A percentile compares a stretch with the other conserved stretches of the same genome.
These are phyloP conservation scores for Tilletiopsis washingtonensis DNA, from an alignment of 1,284 basidiomycete genomes.

Conservation along the genomic window DNA sequence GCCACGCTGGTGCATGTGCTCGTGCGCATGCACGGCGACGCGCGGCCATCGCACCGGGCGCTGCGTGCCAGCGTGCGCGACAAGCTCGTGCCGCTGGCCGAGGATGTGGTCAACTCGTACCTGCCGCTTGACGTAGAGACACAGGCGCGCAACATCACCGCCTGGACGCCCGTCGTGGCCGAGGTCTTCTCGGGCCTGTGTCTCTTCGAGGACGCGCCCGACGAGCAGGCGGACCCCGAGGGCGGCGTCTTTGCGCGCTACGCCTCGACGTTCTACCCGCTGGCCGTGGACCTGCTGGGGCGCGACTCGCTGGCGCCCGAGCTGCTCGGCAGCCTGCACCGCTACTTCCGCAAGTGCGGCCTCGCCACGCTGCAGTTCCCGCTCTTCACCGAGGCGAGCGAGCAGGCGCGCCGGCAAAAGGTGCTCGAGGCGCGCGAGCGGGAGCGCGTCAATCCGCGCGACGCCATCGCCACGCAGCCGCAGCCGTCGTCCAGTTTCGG, in stretches of 20 bases:
- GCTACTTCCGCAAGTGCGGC: neutral
- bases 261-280: constrained; percentile 35
- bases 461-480: no score
- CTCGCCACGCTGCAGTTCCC: neutral
- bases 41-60: constrained; percentile 72
- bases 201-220: constrained; percentile 65
- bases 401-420: constrained; percentile 1
- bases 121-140: constrained; percentile 80
- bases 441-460: no score
- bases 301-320: constrained; percentile 10
- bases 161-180: constrained; percentile 94
- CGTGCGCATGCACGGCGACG: constrained; percentile 86
- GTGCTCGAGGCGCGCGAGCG: neutral
- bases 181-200: constrained; percentile 87
- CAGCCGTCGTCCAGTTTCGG: no score
- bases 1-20: constrained; percentile 88
- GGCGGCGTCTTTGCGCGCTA: constrained; percentile 19
- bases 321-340: constrained; percentile 1
- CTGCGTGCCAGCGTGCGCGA: constrained; percentile 75
- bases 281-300: constrained; percentile 38
- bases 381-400: constrained; percentile 1
- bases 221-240: constrained; percentile 3
- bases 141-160: constrained; percentile 87
- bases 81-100: constrained; percentile 82
- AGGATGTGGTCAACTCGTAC: constrained; percentile 84